Conservation (phyloP, 2,329 filamentous ascomycete species). For the Paraphoma chrysanthemicola region DNA sequence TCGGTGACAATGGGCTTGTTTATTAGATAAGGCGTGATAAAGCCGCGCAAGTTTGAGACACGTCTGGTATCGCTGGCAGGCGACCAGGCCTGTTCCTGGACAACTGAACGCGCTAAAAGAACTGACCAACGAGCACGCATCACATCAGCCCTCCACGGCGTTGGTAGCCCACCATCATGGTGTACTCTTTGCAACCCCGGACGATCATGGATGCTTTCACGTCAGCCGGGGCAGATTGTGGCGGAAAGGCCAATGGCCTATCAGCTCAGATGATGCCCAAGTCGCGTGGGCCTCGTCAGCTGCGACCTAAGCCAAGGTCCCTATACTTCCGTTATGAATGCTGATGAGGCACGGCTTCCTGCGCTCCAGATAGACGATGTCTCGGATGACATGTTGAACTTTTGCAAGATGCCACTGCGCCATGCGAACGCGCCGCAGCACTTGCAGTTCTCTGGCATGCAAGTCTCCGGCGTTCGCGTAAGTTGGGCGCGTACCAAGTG, state of each 20-base stretch:
- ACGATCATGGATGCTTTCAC: background rate
- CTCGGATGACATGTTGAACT: constrained; percentile 7
- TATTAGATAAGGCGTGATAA: background rate
- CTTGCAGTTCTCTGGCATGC: constrained; percentile 7
- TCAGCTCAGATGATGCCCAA: constrained; percentile 18
- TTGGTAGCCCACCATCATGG: background rate
- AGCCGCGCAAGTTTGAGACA: background rate
- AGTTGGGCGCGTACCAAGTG: constrained; percentile 3
- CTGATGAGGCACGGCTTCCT: constrained; percentile 7
- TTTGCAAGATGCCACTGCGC: constrained; percentile 8
- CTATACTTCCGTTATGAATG: constrained; percentile 3
- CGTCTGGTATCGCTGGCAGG: background rate
- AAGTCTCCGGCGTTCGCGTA: constrained; percentile 6
- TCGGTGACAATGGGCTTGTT: too few species aligned
- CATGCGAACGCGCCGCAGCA: constrained; percentile 7
- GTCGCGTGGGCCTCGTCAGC: constrained; percentile 8
- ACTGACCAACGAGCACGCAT: background rate
- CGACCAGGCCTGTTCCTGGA: background rate
- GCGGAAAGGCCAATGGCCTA: background rate
- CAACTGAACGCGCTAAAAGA: background rate
- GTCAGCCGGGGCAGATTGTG: too few species aligned
- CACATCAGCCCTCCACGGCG: background rate
- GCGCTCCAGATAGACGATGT: constrained; percentile 5
- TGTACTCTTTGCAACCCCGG: background rate
- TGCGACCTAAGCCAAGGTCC: constrained; percentile 12